Base-by-base conservation (phyloP, 192 early-diverging fungal genomes). In the Oehlia diaphana region DNA sequence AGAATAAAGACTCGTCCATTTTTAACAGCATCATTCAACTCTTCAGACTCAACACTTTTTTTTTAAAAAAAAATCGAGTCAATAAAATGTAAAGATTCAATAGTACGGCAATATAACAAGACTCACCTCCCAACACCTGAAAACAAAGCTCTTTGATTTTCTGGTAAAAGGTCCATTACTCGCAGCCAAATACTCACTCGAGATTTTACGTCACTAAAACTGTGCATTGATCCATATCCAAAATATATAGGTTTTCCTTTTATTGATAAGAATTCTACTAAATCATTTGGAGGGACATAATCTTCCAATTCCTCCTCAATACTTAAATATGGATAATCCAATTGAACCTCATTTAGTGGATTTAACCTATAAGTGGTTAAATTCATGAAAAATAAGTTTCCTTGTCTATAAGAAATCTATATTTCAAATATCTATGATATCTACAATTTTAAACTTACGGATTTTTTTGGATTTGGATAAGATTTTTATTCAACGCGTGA, bases 181-280 rank as follows among this genome's bases (percentile, higher is more conserved):
- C 31, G 9, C 35, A 72, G n/a, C 71, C 71, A 72, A 12, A 53
- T 5, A 9, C 2, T 7, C n/a, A 49, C 47, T 13, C 71, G 44
- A 50, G 21, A 49, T 72, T 72, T 37, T 44, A 14, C 71, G 19
- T 28, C 42, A 50, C 39, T 4, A 28, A 50, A 47, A 53, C 47
- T 72, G 47, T 49, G 21, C 39, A 50, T 72, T 50, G 71, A 50
- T 49, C 71, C 71, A 53, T 72, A 72, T 14, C 71, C 71, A 53
- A 72, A 72, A 53, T 72, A 72, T 39, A 72, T 72, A 23, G 71
- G 71, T 6, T 72, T 72, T 3, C 19, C 50, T 50, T 47, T 47
- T 28, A 33, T 7, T 2, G n/a, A 28, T 8, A 65, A 16, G 16
- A 65, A 65, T 65, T 65, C 28, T 33, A 66, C 64, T 2, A 66